Evolutionary conservation across 2,329 filamentous ascomycete genomes (phyloP), one percentile per base, ranked within the genome.

Genomic region (Gaeumannomyces sp.): DNA sequence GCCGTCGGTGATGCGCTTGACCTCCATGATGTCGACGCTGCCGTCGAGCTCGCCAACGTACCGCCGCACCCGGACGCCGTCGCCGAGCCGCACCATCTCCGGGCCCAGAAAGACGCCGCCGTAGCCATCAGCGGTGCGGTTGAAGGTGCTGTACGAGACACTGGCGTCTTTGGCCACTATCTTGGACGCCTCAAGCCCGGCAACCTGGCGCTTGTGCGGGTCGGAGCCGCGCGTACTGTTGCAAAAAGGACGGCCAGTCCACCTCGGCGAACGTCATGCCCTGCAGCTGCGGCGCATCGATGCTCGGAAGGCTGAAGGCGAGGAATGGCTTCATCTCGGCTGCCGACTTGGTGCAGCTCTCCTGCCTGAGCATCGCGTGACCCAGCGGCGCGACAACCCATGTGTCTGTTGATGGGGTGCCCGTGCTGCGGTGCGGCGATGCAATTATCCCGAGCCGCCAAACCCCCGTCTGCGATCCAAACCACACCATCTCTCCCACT

Each of bases 181-280:
- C 70, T 77, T 77, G 60, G 72, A 74, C n/a, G 74, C 74, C 62
- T 77, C 75, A 53, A 77, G 73, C n/a, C 72, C 70, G 25, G 75
- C 64, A 2, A 69, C 45, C 66, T 73, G 71, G 58, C 67, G 64
- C 59, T 66, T 66, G 58, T 64, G 25, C 61, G 65, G 27, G 62
- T 63, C 57, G 65, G 31, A 19, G 45, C 31, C 29, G 35, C n/a
- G 69, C 31, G 25, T 68, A 67, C 33, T 68, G 67, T 13, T 62
- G 59, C 6, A 69, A 66, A 28, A 72, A 66, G 60, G 61, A 64
- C 25, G 60, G 62, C 75, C 75, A 77, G 69, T 75, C 65, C 61
- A 75, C 65, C 45, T 70, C 67, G 56, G 70, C 68, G 62, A 72
- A 76, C 2, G 67, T 59, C 63, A 70, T 69, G 64, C 70, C 68